phyloP scores from a whole-genome alignment of 257 asterid genomes.

The Solanum virginianum region DNA sequence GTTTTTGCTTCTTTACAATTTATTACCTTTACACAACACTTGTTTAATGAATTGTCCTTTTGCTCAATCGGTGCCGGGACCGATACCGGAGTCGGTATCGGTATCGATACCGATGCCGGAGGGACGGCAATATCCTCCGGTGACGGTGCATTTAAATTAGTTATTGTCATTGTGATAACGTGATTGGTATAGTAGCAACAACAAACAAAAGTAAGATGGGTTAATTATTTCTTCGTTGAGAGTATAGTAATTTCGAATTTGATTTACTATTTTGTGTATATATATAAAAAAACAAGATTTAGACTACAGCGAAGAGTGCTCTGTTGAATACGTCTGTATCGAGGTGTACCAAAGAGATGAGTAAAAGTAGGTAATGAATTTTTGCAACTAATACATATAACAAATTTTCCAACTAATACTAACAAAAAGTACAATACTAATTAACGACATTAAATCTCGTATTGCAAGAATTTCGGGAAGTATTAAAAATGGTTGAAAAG shows the following conservation, averaged over 20 bases:
- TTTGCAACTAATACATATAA: neutral
- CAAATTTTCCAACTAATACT: neutral
- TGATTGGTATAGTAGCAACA: neutral
- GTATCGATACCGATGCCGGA: neutral
- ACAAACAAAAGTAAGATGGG: neutral
- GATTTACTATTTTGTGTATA: neutral
- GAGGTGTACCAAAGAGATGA: neutral
- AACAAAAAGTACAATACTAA: neutral
- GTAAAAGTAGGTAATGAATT: neutral
- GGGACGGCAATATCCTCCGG: neutral
- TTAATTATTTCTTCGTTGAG: neutral
- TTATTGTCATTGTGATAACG: neutral
- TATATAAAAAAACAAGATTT: neutral
- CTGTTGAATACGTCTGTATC: neutral
- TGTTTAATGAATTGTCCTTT: neutral
- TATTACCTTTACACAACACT: neutral
- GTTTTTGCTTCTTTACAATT: slow-evolving; percentile 3
- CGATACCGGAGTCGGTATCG: neutral
- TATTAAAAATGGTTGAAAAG: neutral
- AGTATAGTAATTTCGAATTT: neutral
- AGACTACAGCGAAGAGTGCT: neutral
- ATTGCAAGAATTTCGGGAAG: neutral
- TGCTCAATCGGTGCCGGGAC: neutral
- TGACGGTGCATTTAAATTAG: neutral
- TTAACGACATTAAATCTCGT: neutral